Percentiles rank a stretch among this genome's conserved stretches.
phyloP scores from a whole-genome alignment of 2,329 filamentous ascomycete species.

The Pestalotiopsis fici region DNA sequence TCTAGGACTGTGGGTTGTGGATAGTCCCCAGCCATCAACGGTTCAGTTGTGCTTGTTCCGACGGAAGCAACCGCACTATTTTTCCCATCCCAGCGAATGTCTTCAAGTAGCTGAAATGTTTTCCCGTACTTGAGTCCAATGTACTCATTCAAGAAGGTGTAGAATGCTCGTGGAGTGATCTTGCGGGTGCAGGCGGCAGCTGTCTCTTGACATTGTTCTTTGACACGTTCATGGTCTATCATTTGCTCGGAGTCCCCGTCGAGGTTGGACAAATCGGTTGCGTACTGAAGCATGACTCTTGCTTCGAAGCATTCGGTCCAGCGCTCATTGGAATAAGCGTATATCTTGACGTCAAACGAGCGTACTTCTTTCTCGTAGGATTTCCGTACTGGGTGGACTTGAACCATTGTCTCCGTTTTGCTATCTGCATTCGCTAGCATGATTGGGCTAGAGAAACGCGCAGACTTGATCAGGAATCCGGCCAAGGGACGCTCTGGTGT shows the following conservation, averaged over 20 bases:
- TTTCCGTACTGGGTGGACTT: constrained; percentile 24
- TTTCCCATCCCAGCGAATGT: constrained; percentile 30
- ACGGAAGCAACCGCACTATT: constrained; percentile 21
- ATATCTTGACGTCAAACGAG: constrained; percentile 31
- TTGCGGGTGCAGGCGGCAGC: constrained; percentile 18
- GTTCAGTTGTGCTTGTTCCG: constrained; percentile 3
- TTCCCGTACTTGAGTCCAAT: constrained; percentile 30
- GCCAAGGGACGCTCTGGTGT: constrained; percentile 15
- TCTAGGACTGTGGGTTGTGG: constrained; percentile 36
- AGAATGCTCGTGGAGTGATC: constrained; percentile 27
- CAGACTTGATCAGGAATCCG: constrained; percentile 29
- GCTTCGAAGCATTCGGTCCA: constrained; percentile 33
- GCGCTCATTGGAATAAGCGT: constrained; percentile 20
- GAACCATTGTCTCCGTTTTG: constrained; percentile 29
- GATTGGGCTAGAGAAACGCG: constrained; percentile 31
- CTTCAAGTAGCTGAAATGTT: constrained; percentile 28
- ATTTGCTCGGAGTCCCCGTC: constrained; percentile 18
- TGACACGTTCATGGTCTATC: constrained; percentile 12
- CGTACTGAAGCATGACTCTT: constrained; percentile 28
- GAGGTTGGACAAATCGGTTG: constrained; percentile 13
- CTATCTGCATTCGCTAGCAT: constrained; percentile 26
- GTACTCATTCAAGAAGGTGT: constrained; percentile 24
- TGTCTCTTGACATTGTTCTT: constrained; percentile 15
- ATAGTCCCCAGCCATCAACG: no score
- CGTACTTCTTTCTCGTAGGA: constrained; percentile 22